Evolutionary conservation across 805 yeast species (phyloP), one percentile per base, ranked within the genome.

Genomic region (Dipodascopsis tothii): DNA sequence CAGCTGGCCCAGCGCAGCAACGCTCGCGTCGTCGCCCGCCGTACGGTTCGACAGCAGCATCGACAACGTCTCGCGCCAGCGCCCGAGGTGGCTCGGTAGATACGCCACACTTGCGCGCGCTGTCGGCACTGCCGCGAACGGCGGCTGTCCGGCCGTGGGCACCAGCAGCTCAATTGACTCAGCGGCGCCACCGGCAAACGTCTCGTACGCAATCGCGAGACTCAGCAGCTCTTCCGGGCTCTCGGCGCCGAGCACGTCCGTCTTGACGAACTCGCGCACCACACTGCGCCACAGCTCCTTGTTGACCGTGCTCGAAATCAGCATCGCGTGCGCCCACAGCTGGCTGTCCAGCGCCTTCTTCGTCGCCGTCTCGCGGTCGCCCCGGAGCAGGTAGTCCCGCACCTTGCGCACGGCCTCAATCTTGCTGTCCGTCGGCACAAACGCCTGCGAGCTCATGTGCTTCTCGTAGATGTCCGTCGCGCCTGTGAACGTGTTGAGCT

Each of bases 301-400:
- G 2, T 92, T 81, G 21, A 77, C 65, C 16, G 84, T 61, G 47
- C 80, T 73, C 1, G 94, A 79, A 39, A 88, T 66, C 23, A 86
- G 60, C 43, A 90, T 63, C 0, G 95, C 82, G 61, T 87, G 68
- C 0, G 90, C 78, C 81, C 84, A 88, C 52, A 84, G 84, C 6
- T 77, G 73, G 41, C 75, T 73, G 1, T 72, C 67, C 17, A 87
- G 60, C 1, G 92, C 79, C 43, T 70, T 65, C 20, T 72, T 68
- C 38, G 87, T 62, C 0, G 95, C 96, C 3, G 70, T 73, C 11
- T 74, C 76, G 20, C 78, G 74, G 44, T 80, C 71, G 1, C 96
- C 96, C 3, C 66, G 62, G 51, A 77, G 79, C 33, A 78, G 65
- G 35, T 68, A 59, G 51, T 61, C 50, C 55, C 62, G 55, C 48